Conservation (phyloP, 2,329 filamentous ascomycete genomes). For the Penicillium digitatum region DNA sequence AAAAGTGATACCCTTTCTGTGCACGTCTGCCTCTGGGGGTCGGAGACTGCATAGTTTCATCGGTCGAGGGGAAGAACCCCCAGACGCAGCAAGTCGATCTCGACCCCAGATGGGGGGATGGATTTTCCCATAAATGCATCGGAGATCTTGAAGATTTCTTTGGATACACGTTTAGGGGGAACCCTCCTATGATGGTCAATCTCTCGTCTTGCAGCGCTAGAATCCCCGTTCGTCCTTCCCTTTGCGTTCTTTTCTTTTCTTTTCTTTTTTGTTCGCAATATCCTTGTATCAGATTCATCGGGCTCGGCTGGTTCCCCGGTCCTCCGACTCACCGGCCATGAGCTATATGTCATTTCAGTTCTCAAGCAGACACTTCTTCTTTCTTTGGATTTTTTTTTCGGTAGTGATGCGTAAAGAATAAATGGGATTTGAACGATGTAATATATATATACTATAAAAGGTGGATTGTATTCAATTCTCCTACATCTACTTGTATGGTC, state of each 20-base stretch:
- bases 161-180: slow-evolving; percentile 10
- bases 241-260: slow-evolving; percentile 17
- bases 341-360: slow-evolving; percentile 19
- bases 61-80: slow-evolving; percentile 31
- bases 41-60: slow-evolving; percentile 38
- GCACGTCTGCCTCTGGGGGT: slow-evolving; percentile 39
- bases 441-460: neutral
- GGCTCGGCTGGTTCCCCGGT: slow-evolving; percentile 16
- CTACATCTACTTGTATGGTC: neutral
- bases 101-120: slow-evolving; percentile 20
- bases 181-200: slow-evolving; percentile 15
- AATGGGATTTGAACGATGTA: neutral
- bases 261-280: slow-evolving; percentile 19
- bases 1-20: slow-evolving; percentile 45
- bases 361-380: slow-evolving; percentile 13
- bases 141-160: slow-evolving; percentile 30
- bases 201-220: slow-evolving; percentile 34
- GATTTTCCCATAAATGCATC: slow-evolving; percentile 29
- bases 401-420: neutral
- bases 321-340: slow-evolving; percentile 13
- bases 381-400: neutral
- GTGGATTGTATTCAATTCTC: neutral
- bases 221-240: slow-evolving; percentile 30
- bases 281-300: slow-evolving; percentile 24
- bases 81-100: slow-evolving; percentile 27